Conservation (phyloP, 2,329 filamentous ascomycete genomes). For the Periconia digitata region DNA sequence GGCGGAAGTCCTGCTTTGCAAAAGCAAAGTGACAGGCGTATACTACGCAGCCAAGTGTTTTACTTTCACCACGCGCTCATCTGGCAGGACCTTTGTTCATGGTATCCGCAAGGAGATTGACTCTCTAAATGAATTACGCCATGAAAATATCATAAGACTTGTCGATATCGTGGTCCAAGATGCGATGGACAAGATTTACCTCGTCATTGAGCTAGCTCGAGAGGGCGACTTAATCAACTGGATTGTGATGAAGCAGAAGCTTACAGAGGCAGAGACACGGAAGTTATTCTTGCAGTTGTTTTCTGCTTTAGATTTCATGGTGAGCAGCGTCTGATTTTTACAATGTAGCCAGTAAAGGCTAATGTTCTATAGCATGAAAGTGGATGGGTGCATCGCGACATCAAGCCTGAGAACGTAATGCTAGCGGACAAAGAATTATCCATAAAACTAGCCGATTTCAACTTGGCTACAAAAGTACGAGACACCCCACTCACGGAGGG, state of each 20-base stretch:
- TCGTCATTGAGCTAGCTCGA: slow-evolving; percentile 85
- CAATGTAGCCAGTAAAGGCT: slow-evolving; percentile 19
- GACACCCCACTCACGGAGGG: slow-evolving; percentile 98
- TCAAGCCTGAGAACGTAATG: slow-evolving; percentile 96
- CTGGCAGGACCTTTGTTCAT: too few relatives aligned
- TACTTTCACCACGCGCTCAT: too few relatives aligned
- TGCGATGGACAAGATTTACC: slow-evolving; percentile 89
- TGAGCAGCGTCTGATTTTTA: slow-evolving; percentile 53
- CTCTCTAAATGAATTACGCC: too few relatives aligned
- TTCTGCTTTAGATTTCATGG: slow-evolving; percentile 90
- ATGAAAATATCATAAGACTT: too few relatives aligned
- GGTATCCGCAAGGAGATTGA: too few relatives aligned
- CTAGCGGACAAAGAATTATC: slow-evolving; percentile 80
- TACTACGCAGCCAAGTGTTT: too few relatives aligned
- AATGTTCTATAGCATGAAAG: slow-evolving; percentile 74
- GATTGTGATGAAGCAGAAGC: slow-evolving; percentile 87
- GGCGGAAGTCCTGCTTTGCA: too few relatives aligned
- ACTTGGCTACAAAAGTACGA: slow-evolving; percentile 95
- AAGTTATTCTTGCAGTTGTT: slow-evolving; percentile 91
- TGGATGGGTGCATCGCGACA: slow-evolving; percentile 95
- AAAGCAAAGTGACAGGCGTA: too few relatives aligned
- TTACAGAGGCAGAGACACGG: slow-evolving; percentile 80
- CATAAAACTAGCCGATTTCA: slow-evolving; percentile 94
- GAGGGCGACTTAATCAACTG: slow-evolving; percentile 96
- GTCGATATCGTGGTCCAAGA: too few relatives aligned